A percentile compares a stretch with the other conserved stretches of the same genome.
These are phyloP conservation scores for Oidium heveae DNA, from an alignment of 2,329 filamentous ascomycete genomes.

Conservation along the genomic window DNA sequence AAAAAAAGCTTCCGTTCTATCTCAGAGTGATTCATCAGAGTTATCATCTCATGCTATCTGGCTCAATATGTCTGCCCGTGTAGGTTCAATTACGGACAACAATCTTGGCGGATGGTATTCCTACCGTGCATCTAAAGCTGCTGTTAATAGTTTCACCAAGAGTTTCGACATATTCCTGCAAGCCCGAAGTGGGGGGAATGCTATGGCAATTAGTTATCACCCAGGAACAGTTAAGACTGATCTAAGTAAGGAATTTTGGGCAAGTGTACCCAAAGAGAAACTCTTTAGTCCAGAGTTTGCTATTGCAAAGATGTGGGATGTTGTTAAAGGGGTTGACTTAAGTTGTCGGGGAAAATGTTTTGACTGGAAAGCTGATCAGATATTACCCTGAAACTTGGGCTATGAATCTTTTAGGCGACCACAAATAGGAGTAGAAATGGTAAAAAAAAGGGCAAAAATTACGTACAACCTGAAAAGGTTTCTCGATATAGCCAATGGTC, in stretches of 20 bases:
- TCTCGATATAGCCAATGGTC: too few species aligned
- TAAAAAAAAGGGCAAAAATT: too few species aligned
- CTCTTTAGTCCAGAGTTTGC: constrained; percentile 42
- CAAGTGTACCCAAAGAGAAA: constrained; percentile 29
- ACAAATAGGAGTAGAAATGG: too few species aligned
- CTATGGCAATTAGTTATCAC: constrained; percentile 45
- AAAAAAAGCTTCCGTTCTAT: constrained; percentile 19
- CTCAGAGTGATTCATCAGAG: constrained; percentile 7
- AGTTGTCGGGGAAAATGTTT: constrained; percentile 36
- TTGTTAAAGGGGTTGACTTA: constrained; percentile 23
- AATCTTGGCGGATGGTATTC: constrained; percentile 55
- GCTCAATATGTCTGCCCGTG: constrained; percentile 54
- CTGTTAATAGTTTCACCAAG: constrained; percentile 43
- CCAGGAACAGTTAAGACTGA: constrained; percentile 61
- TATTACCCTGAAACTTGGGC: constrained; percentile 14
- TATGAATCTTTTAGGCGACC: too few species aligned
- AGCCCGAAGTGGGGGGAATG: constrained; percentile 30
- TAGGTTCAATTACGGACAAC: constrained; percentile 53
- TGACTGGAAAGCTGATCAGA: constrained; percentile 43
- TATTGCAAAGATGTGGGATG: constrained; percentile 34
- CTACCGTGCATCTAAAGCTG: constrained; percentile 55
- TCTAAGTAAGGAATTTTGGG: constrained; percentile 49
- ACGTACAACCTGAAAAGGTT: too few species aligned
- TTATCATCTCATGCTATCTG: constrained; percentile 33
- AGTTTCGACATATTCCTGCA: constrained; percentile 44